Percentiles rank a stretch among this genome's conserved stretches.
phyloP scores from a whole-genome alignment of 495 filamentous ascomycete genomes.

The Thermothielavioides terrestris region DNA sequence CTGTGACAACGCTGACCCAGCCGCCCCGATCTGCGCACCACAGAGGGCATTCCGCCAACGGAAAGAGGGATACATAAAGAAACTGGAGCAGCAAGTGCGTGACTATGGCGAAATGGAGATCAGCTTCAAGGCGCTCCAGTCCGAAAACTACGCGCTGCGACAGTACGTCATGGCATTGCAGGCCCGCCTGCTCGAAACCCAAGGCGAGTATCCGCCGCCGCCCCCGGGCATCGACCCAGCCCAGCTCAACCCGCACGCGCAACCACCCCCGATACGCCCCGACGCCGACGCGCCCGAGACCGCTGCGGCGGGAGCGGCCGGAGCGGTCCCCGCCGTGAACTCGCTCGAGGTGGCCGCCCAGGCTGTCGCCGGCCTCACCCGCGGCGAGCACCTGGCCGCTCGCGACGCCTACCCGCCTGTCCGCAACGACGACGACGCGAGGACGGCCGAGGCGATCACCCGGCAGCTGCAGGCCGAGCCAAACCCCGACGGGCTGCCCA shows the following conservation, averaged over 20 bases:
- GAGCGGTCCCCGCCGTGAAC: neutral
- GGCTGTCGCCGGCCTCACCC: conserved; percentile 27
- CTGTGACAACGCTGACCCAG: conserved; percentile 5
- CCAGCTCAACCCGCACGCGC: conserved; percentile 18
- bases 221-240: conserved; percentile 46
- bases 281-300: neutral
- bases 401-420: neutral
- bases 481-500: conserved; percentile 15
- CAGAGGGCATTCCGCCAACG: conserved; percentile 95
- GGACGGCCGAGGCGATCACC: conserved; percentile 32
- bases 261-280: neutral
- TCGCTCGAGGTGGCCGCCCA: conserved; percentile 29
- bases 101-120: conserved; percentile 62
- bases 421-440: conserved; percentile 21
- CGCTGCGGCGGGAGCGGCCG: conserved; percentile 5
- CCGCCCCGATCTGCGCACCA: neutral
- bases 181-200: conserved; percentile 72
- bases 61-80: conserved; percentile 97
- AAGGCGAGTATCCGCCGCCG: conserved; percentile 75
- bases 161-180: conserved; percentile 91
- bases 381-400: conserved; percentile 15
- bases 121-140: conserved; percentile 62
- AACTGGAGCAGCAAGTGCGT: conserved; percentile 83
- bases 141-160: conserved; percentile 80
- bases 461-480: conserved; percentile 31